Conservation (phyloP, 1,284 basidiomycete species). For the Ganoderma multipileum region DNA sequence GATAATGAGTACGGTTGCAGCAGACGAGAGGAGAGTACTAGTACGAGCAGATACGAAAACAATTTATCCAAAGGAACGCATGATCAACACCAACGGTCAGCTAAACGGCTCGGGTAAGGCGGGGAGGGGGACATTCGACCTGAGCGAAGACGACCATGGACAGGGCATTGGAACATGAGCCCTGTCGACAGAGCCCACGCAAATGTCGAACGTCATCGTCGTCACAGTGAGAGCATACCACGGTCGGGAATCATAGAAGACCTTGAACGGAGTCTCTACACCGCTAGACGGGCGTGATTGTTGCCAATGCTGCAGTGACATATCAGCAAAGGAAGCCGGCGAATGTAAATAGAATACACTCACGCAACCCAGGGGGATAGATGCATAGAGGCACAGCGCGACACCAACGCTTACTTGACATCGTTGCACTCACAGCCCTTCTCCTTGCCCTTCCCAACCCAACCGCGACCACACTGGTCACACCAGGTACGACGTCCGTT, state of each 20-base stretch:
- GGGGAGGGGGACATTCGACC: slow-evolving; percentile 22
- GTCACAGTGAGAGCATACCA: slow-evolving; percentile 37
- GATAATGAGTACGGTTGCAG: slow-evolving; percentile 5
- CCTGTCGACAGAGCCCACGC: slow-evolving; percentile 19
- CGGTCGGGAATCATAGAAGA: slow-evolving; percentile 23
- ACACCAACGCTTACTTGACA: slow-evolving; percentile 57
- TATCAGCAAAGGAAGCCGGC: slow-evolving; percentile 3
- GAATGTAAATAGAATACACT: slow-evolving; percentile 24
- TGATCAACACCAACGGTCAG: slow-evolving; percentile 22
- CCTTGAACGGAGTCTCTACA: slow-evolving; percentile 30
- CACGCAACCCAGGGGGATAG: slow-evolving; percentile 37
- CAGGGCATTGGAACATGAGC: slow-evolving; percentile 13
- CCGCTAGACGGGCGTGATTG: slow-evolving; percentile 43
- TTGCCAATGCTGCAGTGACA: slow-evolving; percentile 35
- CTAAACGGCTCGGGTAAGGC: slow-evolving; percentile 21
- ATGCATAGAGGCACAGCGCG: slow-evolving; percentile 13
- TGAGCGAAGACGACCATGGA: slow-evolving; percentile 13
- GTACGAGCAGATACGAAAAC: background rate
- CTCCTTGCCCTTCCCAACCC: slow-evolving; percentile 63
- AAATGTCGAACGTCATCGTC: slow-evolving; percentile 35
- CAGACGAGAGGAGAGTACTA: slow-evolving; percentile 9
- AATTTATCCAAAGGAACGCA: slow-evolving; percentile 11
- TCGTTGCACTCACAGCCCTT: slow-evolving; percentile 69
- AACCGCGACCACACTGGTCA: slow-evolving; percentile 75
- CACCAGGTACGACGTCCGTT: slow-evolving; percentile 72